Evolutionary conservation across 2,329 filamentous ascomycete species (phyloP).

Genomic region (Penicillium concentricum): DNA sequence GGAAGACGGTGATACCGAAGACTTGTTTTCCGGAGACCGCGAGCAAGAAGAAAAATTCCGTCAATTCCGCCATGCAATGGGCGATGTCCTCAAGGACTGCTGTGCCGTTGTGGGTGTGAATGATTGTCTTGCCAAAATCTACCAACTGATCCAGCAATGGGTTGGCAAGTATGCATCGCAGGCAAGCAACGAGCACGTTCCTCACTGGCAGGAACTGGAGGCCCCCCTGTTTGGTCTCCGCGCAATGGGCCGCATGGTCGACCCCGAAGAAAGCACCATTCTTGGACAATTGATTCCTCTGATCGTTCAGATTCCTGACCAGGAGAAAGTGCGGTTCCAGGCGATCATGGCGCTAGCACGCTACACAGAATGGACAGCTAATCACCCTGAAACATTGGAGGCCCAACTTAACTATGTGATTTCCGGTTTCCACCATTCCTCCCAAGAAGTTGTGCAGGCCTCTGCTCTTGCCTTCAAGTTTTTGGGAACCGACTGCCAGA

Average conservation of each 20-base stretch:
- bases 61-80: slow-evolving; percentile 95
- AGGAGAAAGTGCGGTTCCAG: slow-evolving; percentile 97
- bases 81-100: slow-evolving; percentile 93
- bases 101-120: slow-evolving; percentile 95
- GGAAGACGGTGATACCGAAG: slow-evolving; percentile 67
- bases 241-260: slow-evolving; percentile 95
- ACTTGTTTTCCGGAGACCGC: slow-evolving; percentile 92
- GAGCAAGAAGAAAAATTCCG: slow-evolving; percentile 97
- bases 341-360: slow-evolving; percentile 96
- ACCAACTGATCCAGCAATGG: slow-evolving; percentile 83
- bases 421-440: slow-evolving; percentile 82
- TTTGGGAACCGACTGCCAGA: slow-evolving; percentile 92
- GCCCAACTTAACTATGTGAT: slow-evolving; percentile 95
- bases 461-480: slow-evolving; percentile 94
- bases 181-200: slow-evolving; percentile 71
- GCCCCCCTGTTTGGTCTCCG: slow-evolving; percentile 93
- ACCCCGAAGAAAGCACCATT: slow-evolving; percentile 80
- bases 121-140: slow-evolving; percentile 86
- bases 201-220: slow-evolving; percentile 94
- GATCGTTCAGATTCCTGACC: slow-evolving; percentile 88
- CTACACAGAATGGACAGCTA: slow-evolving; percentile 96
- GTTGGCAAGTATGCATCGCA: slow-evolving; percentile 77
- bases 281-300: slow-evolving; percentile 89
- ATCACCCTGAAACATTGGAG: slow-evolving; percentile 88
- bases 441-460: slow-evolving; percentile 85